These are phyloP conservation scores for Ophiocordyceps camponoti-leonardi DNA, from an alignment of 2,329 filamentous ascomycete species.

Conservation along the genomic window DNA sequence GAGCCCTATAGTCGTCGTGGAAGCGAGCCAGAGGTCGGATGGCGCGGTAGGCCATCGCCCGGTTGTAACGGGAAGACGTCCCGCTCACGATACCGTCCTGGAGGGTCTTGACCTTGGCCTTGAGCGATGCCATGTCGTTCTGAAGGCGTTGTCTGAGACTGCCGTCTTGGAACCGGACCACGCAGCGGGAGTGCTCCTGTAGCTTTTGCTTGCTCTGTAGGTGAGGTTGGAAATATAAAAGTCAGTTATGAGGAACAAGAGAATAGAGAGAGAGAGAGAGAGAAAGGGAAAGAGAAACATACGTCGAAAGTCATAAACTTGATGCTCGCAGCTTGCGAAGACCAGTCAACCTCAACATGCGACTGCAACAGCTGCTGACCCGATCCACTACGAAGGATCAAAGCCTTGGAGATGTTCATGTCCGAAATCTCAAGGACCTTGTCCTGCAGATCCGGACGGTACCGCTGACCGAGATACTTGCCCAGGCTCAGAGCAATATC, in stretches of 20 bases:
- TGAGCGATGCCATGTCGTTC: neutral
- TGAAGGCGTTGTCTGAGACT: neutral
- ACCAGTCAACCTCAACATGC: conserved; percentile 1
- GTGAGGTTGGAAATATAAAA: neutral
- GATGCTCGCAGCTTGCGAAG: neutral
- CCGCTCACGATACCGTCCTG: conserved; percentile 1
- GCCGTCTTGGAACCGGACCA: conserved; percentile 1
- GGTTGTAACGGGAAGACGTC: conserved; percentile 1
- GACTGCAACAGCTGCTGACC: conserved; percentile 1
- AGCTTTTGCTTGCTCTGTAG: conserved; percentile 1
- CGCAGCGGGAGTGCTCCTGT: conserved; percentile 3
- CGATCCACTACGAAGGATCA: conserved; percentile 1
- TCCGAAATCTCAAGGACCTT: conserved; percentile 20
- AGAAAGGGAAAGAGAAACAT: neutral
- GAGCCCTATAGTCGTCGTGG: conserved; percentile 3
- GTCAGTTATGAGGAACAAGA: neutral
- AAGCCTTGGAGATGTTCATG: conserved; percentile 20
- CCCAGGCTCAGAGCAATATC: conserved; percentile 50
- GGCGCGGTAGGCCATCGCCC: conserved; percentile 2
- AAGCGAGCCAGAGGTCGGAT: conserved; percentile 1
- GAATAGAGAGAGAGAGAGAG: neutral
- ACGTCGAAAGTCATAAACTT: conserved; percentile 4
- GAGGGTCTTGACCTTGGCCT: conserved; percentile 1
- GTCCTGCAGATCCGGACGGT: conserved; percentile 1
- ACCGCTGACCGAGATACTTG: conserved; percentile 24